Base-by-base conservation (phyloP, 305 asterid genomes). In the Galium porrigens region DNA sequence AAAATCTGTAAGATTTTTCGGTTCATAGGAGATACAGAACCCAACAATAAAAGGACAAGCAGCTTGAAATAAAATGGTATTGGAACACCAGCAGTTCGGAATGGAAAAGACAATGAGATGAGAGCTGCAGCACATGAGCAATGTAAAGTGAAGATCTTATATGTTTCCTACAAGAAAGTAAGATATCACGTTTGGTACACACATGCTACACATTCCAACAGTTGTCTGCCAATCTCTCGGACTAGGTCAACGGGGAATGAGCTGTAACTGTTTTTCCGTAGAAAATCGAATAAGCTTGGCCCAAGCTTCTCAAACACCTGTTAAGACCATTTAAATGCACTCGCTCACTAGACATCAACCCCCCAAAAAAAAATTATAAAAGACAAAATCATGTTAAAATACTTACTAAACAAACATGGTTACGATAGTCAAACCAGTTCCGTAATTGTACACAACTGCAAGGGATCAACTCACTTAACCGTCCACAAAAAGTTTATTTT, bases 301-400 rank as follows among this genome's bases (percentile, higher is more conserved):
- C 97, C 97, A 87, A 90, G 97, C 97, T 83, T 90, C 95, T 90
- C 97, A 90, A 87, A 90, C 72, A 90, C 97, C 97, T 90, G 94
- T 79, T 84, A 82, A 90, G 78, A 84, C 68, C 77, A 80, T 74
- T 77, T 77, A 70, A 72, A 74, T 46, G 51, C 20, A 46, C 70
- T 52, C 68, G 76, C 73, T 78, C 62, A 71, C 73, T 68, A 70
- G 68, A 39, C 77, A 73, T 65, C 68, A 33, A 57, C 72, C 76
- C 81, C 80, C 81, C 66, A 65, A 18, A 42, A 54, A 62, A 76
- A 22, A 0, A 60, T 68, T 5, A 33, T 67, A 65, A 67, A 67
- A 62, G 67, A 61, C 72, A 62, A 70, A 68, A 68, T 70, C 69
- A 72, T 61, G 72, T 67, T 42, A 60, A 73, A 73, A 73, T 68